phyloP scores from a whole-genome alignment of 257 asterid species.

The Solanum sitiens region DNA sequence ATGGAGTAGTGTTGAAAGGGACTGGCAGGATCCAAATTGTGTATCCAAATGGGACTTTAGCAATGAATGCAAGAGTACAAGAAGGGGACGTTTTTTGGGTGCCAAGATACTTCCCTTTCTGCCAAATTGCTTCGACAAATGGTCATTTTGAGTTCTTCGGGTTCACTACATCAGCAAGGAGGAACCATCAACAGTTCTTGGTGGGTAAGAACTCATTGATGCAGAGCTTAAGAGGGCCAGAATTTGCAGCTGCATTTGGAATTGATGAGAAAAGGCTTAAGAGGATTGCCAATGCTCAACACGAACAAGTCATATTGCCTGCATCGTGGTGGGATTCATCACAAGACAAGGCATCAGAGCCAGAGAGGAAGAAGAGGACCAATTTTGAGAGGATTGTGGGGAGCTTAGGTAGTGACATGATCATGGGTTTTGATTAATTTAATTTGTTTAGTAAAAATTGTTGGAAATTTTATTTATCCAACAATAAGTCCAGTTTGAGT shows the following conservation, averaged over 20 bases:
- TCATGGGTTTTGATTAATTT: background rate
- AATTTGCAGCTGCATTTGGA: background rate
- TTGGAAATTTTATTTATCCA: background rate
- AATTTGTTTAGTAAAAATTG: background rate
- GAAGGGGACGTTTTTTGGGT: background rate
- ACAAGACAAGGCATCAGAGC: background rate
- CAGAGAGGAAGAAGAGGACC: background rate
- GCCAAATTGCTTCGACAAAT: background rate
- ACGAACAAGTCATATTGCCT: background rate
- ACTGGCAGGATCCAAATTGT: background rate
- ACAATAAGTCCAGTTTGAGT: background rate
- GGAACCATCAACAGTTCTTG: background rate
- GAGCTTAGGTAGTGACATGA: conserved; percentile 23
- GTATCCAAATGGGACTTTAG: background rate
- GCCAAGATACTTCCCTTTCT: background rate
- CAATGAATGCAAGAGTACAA: background rate
- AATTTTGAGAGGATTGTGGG: conserved; percentile 2
- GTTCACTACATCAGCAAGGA: background rate
- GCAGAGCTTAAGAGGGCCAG: background rate
- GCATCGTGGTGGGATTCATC: background rate
- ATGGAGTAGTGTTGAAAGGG: background rate
- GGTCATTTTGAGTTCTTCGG: background rate
- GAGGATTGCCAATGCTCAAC: background rate
- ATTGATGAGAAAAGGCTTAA: background rate
- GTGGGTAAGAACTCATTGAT: background rate